phyloP scores from a whole-genome alignment of 108 stramenopile species.

The Cylindrotheca closterium region DNA sequence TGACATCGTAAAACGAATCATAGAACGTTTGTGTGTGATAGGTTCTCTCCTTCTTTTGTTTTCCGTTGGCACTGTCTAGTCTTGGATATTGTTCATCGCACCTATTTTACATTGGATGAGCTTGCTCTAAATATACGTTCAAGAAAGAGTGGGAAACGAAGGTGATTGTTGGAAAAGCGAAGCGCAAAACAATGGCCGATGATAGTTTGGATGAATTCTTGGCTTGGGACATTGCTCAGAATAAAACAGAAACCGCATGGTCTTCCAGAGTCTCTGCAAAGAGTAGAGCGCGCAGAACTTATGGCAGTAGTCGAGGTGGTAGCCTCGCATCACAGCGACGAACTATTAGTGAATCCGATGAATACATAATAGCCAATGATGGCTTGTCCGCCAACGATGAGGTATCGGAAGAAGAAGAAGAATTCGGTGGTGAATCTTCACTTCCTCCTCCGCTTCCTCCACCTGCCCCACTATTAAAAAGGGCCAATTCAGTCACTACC shows the following conservation, averaged over 20 bases:
- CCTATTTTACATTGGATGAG: too few relatives aligned
- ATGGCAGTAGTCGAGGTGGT: conserved; percentile 12
- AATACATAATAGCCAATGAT: neutral
- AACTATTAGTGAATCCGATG: neutral
- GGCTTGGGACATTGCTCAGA: neutral
- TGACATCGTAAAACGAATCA: too few relatives aligned
- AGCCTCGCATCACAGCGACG: conserved; percentile 1
- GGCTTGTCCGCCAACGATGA: conserved; percentile 7
- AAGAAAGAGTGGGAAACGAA: too few relatives aligned
- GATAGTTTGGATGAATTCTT: neutral
- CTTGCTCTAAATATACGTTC: too few relatives aligned
- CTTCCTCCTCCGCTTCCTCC: neutral
- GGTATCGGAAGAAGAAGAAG: conserved; percentile 8
- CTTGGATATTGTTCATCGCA: too few relatives aligned
- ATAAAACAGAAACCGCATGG: conserved; percentile 24
- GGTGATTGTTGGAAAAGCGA: too few relatives aligned
- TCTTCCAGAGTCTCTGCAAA: conserved; percentile 24
- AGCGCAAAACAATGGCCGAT: too few relatives aligned
- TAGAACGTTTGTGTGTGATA: too few relatives aligned
- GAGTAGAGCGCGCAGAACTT: conserved; percentile 12
- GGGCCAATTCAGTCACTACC: neutral
- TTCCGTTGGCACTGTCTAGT: too few relatives aligned
- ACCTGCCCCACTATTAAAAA: neutral
- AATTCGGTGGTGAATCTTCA: neutral
- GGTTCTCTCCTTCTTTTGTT: too few relatives aligned